A percentile compares a stretch with the other conserved stretches of the same genome.
These are phyloP conservation scores for Fusarium protoensiforme DNA, from an alignment of 2,329 filamentous ascomycete genomes.

Conservation along the genomic window DNA sequence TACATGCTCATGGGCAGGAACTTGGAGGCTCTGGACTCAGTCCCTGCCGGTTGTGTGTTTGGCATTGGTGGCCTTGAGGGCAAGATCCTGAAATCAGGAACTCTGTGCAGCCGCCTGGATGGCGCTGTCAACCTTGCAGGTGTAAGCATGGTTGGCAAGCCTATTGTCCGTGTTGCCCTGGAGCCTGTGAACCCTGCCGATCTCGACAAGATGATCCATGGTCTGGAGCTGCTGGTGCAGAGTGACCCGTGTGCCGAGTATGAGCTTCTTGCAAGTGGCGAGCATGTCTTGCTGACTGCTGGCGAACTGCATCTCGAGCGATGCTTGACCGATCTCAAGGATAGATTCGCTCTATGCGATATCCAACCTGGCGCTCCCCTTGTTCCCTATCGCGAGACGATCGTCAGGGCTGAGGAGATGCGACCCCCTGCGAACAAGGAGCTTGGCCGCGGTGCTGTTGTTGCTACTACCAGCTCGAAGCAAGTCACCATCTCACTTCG, in stretches of 20 bases:
- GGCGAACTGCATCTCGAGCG: conserved; percentile 94
- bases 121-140: conserved; percentile 93
- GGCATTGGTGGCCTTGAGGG: conserved; percentile 93
- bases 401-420: conserved; percentile 91
- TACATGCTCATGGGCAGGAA: conserved; percentile 97
- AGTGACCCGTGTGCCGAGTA: conserved; percentile 97
- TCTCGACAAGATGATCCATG: conserved; percentile 93
- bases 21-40: conserved; percentile 82
- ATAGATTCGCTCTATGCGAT: conserved; percentile 93
- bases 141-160: conserved; percentile 80
- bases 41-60: conserved; percentile 94
- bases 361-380: conserved; percentile 95
- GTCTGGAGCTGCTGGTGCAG: conserved; percentile 87
- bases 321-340: conserved; percentile 91
- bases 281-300: conserved; percentile 94
- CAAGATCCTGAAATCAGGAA: conserved; percentile 94
- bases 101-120: conserved; percentile 86
- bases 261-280: conserved; percentile 90
- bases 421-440: conserved; percentile 86
- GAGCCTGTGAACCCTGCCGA: conserved; percentile 92
- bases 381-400: conserved; percentile 94
- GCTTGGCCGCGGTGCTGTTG: conserved; percentile 82
- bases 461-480: conserved; percentile 83
- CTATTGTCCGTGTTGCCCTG: conserved; percentile 95
- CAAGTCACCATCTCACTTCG: conserved; percentile 82